A percentile compares a stretch with the other conserved stretches of the same genome.
Conservation (phyloP, 139 green algal species). For the Microglena sp. region DNA sequence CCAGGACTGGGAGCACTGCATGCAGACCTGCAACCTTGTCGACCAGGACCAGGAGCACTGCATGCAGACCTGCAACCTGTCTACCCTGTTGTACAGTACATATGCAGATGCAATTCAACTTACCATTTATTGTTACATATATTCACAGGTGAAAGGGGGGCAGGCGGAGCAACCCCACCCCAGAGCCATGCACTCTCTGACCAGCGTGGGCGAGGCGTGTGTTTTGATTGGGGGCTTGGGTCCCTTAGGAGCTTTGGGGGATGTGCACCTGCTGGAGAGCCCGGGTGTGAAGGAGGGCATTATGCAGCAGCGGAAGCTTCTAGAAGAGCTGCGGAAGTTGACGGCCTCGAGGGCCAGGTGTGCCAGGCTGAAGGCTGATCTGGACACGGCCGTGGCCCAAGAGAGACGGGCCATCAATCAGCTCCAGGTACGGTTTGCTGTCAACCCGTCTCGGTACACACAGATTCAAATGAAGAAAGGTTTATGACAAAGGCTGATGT, state of each 20-base stretch:
- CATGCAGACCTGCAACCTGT: too few species aligned
- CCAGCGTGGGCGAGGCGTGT: constrained; percentile 14
- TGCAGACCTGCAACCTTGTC: too few species aligned
- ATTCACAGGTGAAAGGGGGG: too few species aligned
- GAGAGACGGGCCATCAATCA: constrained; percentile 12
- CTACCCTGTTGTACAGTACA: too few species aligned
- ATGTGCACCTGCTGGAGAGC: constrained; percentile 29
- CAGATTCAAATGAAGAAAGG: too few species aligned
- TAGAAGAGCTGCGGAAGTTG: constrained; percentile 7
- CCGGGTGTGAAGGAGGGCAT: constrained; percentile 17
- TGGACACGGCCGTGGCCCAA: neutral
- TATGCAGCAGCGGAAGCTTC: constrained; percentile 20
- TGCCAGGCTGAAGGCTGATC: constrained; percentile 6
- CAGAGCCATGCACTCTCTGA: constrained; percentile 32
- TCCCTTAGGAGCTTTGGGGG: constrained; percentile 5
- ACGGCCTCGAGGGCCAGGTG: neutral
- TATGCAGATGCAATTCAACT: too few species aligned
- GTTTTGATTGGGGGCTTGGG: constrained; percentile 31
- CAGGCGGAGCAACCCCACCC: neutral
- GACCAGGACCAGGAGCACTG: too few species aligned
- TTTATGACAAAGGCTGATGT: too few species aligned
- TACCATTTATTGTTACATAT: too few species aligned
- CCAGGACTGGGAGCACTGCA: too few species aligned
- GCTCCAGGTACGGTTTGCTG: constrained; percentile 18
- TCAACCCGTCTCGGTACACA: too few species aligned